phyloP scores from a whole-genome alignment of 164 flowering plant species.

The Cinnamomum chago region DNA sequence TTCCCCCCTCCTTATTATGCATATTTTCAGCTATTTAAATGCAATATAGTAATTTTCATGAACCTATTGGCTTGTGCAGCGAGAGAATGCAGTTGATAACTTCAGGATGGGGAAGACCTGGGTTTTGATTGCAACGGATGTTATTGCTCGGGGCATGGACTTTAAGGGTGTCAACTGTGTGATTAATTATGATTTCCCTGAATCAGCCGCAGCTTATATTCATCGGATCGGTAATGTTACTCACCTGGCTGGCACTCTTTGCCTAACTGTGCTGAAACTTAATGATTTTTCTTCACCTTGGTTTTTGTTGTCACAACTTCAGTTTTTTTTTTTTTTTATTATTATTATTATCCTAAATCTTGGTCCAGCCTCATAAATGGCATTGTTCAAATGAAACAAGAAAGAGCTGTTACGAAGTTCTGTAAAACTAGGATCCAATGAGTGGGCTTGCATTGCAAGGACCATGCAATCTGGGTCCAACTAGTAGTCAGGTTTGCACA shows the following conservation, averaged over 20 bases:
- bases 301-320: too few relatives aligned
- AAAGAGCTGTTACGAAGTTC: too few relatives aligned
- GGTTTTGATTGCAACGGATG: slow-evolving; percentile 97
- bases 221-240: slow-evolving; percentile 80
- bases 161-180: slow-evolving; percentile 96
- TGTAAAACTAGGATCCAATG: too few relatives aligned
- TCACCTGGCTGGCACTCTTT: background rate
- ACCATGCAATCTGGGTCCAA: too few relatives aligned
- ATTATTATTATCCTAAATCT: too few relatives aligned
- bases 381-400: too few relatives aligned
- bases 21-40: slow-evolving; percentile 1
- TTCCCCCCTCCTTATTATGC: background rate
- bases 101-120: slow-evolving; percentile 95
- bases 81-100: slow-evolving; percentile 83
- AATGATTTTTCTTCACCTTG: too few relatives aligned
- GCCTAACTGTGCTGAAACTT: too few relatives aligned
- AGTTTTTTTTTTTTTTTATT: too few relatives aligned
- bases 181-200: slow-evolving; percentile 94
- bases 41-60: background rate
- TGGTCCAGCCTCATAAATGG: too few relatives aligned
- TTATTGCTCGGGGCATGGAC: slow-evolving; percentile 96
- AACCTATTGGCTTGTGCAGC: slow-evolving; percentile 33
- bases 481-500: too few relatives aligned
- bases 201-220: slow-evolving; percentile 81
- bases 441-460: too few relatives aligned